phyloP scores from a whole-genome alignment of 2,329 filamentous ascomycete species.

The Sordariomycetes sp. region DNA sequence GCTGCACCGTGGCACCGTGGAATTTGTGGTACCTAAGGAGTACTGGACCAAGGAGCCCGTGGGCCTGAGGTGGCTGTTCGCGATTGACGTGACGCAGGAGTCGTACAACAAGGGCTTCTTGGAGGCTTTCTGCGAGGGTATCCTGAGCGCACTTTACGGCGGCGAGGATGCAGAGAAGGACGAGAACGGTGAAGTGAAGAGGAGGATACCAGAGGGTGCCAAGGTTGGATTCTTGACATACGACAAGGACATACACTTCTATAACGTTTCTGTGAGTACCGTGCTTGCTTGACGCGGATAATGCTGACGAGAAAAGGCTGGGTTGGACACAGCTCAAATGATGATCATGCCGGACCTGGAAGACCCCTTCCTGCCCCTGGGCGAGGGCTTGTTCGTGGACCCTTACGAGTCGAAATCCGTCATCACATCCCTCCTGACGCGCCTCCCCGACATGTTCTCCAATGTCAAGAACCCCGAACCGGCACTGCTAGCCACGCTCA shows the following conservation, averaged over 20 bases:
- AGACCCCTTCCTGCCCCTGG: slow-evolving; percentile 89
- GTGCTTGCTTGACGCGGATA: neutral
- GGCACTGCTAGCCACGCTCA: slow-evolving; percentile 74
- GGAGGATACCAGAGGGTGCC: slow-evolving; percentile 63
- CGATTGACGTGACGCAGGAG: slow-evolving; percentile 90
- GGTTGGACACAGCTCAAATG: slow-evolving; percentile 86
- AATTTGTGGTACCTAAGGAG: slow-evolving; percentile 95
- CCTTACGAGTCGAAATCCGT: slow-evolving; percentile 81
- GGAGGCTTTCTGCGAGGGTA: slow-evolving; percentile 83
- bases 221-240: slow-evolving; percentile 94
- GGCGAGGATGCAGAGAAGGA: slow-evolving; percentile 41
- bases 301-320: slow-evolving; percentile 37
- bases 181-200: slow-evolving; percentile 41
- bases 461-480: slow-evolving; percentile 85
- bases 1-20: slow-evolving; percentile 82
- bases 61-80: slow-evolving; percentile 77
- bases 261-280: slow-evolving; percentile 73
- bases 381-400: slow-evolving; percentile 89
- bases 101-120: slow-evolving; percentile 85
- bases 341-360: slow-evolving; percentile 97
- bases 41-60: slow-evolving; percentile 96
- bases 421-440: slow-evolving; percentile 77
- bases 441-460: slow-evolving; percentile 79
- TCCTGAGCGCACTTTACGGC: slow-evolving; percentile 76
- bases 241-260: slow-evolving; percentile 96